phyloP scores from a whole-genome alignment of 805 yeast genomes.

The Barnettozyma populi region DNA sequence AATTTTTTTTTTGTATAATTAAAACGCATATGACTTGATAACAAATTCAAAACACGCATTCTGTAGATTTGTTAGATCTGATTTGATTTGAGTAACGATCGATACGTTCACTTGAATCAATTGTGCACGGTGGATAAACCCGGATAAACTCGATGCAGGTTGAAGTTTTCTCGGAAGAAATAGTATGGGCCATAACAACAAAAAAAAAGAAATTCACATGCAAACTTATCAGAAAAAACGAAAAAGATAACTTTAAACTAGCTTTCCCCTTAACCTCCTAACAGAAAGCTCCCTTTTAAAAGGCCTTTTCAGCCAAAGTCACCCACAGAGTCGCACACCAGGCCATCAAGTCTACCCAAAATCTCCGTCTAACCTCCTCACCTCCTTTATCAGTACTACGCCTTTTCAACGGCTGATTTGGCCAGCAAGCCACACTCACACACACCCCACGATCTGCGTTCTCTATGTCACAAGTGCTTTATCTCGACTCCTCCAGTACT shows the following conservation, averaged over 20 bases:
- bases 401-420: background rate
- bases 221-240: background rate
- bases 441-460: background rate
- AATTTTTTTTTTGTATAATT: background rate
- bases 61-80: too few relatives aligned
- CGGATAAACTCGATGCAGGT: too few relatives aligned
- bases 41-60: too few relatives aligned
- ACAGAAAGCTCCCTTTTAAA: background rate
- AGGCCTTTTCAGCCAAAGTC: background rate
- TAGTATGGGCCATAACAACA: too few relatives aligned
- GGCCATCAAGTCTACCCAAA: background rate
- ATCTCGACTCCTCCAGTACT: constrained; percentile 15
- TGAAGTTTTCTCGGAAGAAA: too few relatives aligned
- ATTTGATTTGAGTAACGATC: too few relatives aligned
- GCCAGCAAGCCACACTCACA: background rate
- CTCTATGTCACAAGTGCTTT: constrained; percentile 21
- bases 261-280: background rate
- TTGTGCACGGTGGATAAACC: too few relatives aligned
- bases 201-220: background rate
- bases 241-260: background rate
- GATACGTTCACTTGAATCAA: too few relatives aligned
- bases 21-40: background rate
- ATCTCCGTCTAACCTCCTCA: background rate
- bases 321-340: background rate
- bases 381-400: background rate